phyloP scores from a whole-genome alignment of 768 basidiomycete species.

The Lepiota venenata region DNA sequence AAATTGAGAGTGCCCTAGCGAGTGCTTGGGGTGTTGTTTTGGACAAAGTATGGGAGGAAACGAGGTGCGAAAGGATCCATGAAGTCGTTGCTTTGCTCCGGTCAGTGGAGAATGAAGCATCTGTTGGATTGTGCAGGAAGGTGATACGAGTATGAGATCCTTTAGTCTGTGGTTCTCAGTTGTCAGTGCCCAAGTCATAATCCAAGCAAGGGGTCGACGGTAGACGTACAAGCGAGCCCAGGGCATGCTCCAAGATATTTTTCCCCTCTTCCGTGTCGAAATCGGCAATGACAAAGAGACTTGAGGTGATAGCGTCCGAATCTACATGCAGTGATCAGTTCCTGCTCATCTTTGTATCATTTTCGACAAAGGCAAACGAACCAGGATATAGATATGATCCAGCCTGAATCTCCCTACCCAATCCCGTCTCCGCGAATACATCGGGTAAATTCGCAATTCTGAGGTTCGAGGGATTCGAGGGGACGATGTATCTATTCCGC shows the following conservation, averaged over 20 bases:
- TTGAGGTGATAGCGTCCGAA: conserved; percentile 36
- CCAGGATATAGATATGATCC: conserved; percentile 63
- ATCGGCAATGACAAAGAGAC: conserved; percentile 71
- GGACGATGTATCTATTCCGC: conserved; percentile 76
- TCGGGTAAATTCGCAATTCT: conserved; percentile 54
- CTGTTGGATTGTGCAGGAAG: conserved; percentile 70
- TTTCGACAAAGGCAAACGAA: conserved; percentile 26
- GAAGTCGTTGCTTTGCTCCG: conserved; percentile 28
- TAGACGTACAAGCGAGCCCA: conserved; percentile 58
- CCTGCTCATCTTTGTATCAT: background rate
- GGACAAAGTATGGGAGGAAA: conserved; percentile 36
- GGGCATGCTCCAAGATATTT: conserved; percentile 57
- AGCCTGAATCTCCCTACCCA: conserved; percentile 28
- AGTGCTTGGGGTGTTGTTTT: conserved; percentile 36
- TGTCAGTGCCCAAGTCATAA: background rate
- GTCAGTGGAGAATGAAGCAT: conserved; percentile 13
- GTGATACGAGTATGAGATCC: conserved; percentile 56
- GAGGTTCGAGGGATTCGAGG: conserved; percentile 44
- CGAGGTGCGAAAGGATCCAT: conserved; percentile 47
- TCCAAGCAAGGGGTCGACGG: conserved; percentile 1
- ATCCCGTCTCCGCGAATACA: conserved; percentile 43
- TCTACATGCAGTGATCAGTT: conserved; percentile 17
- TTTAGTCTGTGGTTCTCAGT: conserved; percentile 30
- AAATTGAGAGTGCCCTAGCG: conserved; percentile 23
- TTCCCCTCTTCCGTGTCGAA: conserved; percentile 63